Base-by-base conservation (phyloP, 2,329 filamentous ascomycete genomes). In the Drechslera avenae region DNA sequence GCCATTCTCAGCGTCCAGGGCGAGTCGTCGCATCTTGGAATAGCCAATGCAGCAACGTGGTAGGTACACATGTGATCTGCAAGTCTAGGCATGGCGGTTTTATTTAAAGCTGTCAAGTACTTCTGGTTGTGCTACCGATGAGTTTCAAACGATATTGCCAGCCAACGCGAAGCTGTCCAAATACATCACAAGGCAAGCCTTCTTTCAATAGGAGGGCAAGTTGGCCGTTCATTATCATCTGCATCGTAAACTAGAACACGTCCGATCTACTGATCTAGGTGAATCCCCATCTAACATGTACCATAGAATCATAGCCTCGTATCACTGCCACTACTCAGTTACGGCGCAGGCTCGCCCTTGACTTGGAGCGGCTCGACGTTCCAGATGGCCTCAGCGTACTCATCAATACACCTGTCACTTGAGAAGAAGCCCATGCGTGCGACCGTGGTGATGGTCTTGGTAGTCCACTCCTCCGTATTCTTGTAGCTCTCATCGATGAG, bases 331-430 rank as follows among this genome's bases (percentile, higher is more conserved):
- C 28, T 23, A 10, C 13, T 23, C 8, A 3, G 35, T 33, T 55
- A 66, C 10, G 62, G 58, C 35, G 54, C 58, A 49, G 60, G 56
- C 42, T 66, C 58, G 12, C 54, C 54, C 60, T 75, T 73, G 17
- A 79, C 78, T 28, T 76, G 75, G 46, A 94, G 73, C 21, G 93
- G 92, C 79, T 97, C 93, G 32, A 96, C 81, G 69, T 97, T 97
- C 94, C 94, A 99, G 73, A 99, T 97, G 58, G 83, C 86, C 74
- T 99, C 93, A 0, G 94, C 94, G 76, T 99, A 99, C 81, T 97
- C 92, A 67, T 93, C 90, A 74, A 97, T 97, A 77, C 93, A 96
- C 32, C 93, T 84, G 74, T 97, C 93, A 58, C 89, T 93, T 63
- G 86, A 92, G 80, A 97, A 97, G 84, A 97, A 97, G 31, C 93